Base-by-base conservation (phyloP, 768 basidiomycete genomes). In the Neoboletus magnificus region DNA sequence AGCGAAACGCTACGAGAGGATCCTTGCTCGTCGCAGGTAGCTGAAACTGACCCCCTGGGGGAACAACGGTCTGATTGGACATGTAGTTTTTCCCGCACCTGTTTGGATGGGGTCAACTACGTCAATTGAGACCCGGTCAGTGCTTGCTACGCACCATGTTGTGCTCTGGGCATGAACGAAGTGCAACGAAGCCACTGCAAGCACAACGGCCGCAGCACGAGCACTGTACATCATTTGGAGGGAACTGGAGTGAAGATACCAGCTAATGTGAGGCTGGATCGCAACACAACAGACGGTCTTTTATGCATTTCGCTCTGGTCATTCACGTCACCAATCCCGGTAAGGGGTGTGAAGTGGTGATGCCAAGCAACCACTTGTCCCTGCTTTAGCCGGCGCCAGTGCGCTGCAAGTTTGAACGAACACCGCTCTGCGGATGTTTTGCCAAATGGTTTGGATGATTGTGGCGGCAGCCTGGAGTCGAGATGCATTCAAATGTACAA, bases 81-180 rank as follows among this genome's bases (percentile, higher is more conserved):
- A 76, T 76, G 61, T 68, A 82, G 58, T 80, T 74, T 64, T 82
- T 81, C 40, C 78, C 79, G 44, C 80, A 82, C 79, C 82, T 82
- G 30, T 42, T 22, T 1, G 29, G 8, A 2, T n/a, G 1, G 22
- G 8, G 15, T 54, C n/a, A 43, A 22, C 4, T 11, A 22, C 5
- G 29, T 27, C 12, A 25, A 12, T 4, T 33, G 5, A 16, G 4
- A 1, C 11, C 3, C 11, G 8, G 13, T 30, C 13, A 4, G 29
- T 29, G 9, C 5, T 5, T 20, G 45, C 10, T n/a, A 45, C 60
- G 37, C 9, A 66, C 69, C 70, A 72, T 61, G 68, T 67, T 16
- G 23, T 42, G 53, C 48, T 41, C 41, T 68, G 68, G 22, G 66
- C 68, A 7, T 58, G 44, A 9, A 48, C 57, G 16, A 57, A 27